Conservation (phyloP, 805 yeast species). For the Saturnispora halmiae region DNA sequence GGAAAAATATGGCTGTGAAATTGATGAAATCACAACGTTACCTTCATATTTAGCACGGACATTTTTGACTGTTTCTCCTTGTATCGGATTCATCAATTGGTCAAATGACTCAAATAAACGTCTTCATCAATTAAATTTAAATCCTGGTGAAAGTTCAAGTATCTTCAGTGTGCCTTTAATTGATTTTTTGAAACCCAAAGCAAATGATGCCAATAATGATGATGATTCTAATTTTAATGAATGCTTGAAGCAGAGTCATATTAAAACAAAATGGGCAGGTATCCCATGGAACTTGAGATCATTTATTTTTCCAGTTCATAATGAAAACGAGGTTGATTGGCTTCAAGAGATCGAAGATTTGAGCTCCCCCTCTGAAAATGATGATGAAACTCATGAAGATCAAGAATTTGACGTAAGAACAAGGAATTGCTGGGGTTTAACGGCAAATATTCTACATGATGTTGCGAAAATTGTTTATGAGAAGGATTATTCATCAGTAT, state of each 20-base stretch:
- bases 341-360: constrained; percentile 49
- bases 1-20: constrained; percentile 40
- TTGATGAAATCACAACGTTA: constrained; percentile 52
- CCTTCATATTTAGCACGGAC: constrained; percentile 82
- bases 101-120: constrained; percentile 23
- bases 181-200: constrained; percentile 41
- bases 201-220: too few relatives aligned
- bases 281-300: constrained; percentile 58
- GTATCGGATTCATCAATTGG: constrained; percentile 54
- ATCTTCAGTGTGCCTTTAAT: constrained; percentile 61
- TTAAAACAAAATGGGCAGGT: constrained; percentile 57
- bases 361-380: constrained; percentile 44
- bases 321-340: constrained; percentile 54
- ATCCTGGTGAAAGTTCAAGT: constrained; percentile 71
- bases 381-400: constrained; percentile 27
- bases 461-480: constrained; percentile 48
- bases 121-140: constrained; percentile 34
- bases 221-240: constrained; percentile 26
- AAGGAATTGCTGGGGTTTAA: constrained; percentile 75
- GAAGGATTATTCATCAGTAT: constrained; percentile 22
- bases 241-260: constrained; percentile 28
- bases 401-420: constrained; percentile 36
- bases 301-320: constrained; percentile 48
- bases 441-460: constrained; percentile 72
- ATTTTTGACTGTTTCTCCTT: constrained; percentile 74